These are phyloP conservation scores for Trypanosoma congolense DNA, from an alignment of 208 protist genomes.

Conservation along the genomic window DNA sequence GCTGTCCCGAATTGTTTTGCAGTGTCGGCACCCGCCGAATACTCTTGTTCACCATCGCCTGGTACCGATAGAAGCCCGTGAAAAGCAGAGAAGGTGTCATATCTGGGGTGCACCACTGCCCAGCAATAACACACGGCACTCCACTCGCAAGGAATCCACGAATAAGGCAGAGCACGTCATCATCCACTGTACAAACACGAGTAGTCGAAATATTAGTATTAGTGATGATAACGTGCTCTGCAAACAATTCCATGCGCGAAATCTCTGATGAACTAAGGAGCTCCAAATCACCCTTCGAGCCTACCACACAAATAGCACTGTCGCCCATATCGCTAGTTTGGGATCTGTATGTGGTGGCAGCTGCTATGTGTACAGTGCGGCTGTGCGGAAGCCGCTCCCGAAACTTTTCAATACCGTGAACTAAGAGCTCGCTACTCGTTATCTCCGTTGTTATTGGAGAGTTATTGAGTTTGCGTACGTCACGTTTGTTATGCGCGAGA, in stretches of 20 bases:
- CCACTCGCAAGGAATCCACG: conserved; percentile 69
- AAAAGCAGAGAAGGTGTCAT: conserved; percentile 79
- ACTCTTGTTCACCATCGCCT: conserved; percentile 21
- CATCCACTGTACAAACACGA: conserved; percentile 32
- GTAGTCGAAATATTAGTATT: conserved; percentile 69
- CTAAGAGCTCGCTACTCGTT: conserved; percentile 34
- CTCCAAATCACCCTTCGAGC: conserved; percentile 26
- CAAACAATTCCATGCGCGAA: conserved; percentile 70
- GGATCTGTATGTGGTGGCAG: conserved; percentile 15
- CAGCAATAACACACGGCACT: conserved; percentile 70
- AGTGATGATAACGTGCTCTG: conserved; percentile 76
- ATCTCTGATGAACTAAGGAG: conserved; percentile 66
- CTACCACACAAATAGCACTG: conserved; percentile 26
- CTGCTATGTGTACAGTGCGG: conserved; percentile 26
- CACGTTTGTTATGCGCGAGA: conserved; percentile 25
- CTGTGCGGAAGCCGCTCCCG: conserved; percentile 34
- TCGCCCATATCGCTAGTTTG: conserved; percentile 24
- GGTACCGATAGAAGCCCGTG: conserved; percentile 61
- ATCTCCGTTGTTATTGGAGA: conserved; percentile 18
- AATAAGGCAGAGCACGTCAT: conserved; percentile 65
- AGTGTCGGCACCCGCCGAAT: not conserved
- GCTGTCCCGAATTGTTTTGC: not conserved
- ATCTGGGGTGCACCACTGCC: conserved; percentile 89
- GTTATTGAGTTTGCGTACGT: conserved; percentile 15
- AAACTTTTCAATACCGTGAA: conserved; percentile 51